Conservation (phyloP, 2,329 filamentous ascomycete genomes). For the Trichoderma oligosporum region DNA sequence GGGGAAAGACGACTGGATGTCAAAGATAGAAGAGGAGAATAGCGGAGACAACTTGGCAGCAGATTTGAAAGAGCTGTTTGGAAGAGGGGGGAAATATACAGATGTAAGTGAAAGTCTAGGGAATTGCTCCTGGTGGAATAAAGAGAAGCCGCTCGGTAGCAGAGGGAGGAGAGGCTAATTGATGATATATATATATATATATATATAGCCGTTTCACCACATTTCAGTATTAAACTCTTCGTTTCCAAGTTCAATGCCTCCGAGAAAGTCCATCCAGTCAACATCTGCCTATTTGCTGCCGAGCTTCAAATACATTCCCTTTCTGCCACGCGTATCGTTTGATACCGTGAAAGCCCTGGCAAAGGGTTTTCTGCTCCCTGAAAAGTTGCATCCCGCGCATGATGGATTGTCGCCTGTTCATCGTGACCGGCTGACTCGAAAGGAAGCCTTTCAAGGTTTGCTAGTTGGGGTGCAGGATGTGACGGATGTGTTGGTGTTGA, state of each 20-base stretch:
- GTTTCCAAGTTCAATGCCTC: slow-evolving; percentile 56
- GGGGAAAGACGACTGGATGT: slow-evolving; percentile 74
- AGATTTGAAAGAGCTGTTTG: slow-evolving; percentile 67
- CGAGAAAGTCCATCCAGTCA: slow-evolving; percentile 44
- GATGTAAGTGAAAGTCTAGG: slow-evolving; percentile 52
- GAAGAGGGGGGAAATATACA: slow-evolving; percentile 60
- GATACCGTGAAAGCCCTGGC: slow-evolving; percentile 55
- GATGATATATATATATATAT: slow-evolving; percentile 38
- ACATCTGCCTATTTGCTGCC: slow-evolving; percentile 75
- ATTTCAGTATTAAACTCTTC: slow-evolving; percentile 74
- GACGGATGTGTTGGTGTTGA: slow-evolving; percentile 68
- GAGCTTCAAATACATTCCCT: slow-evolving; percentile 74
- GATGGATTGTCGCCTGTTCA: slow-evolving; percentile 56
- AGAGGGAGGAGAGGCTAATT: background rate
- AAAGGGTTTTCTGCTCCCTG: slow-evolving; percentile 63
- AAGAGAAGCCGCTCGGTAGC: background rate
- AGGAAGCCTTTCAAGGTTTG: slow-evolving; percentile 48
- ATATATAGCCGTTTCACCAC: slow-evolving; percentile 72
- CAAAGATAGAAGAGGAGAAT: slow-evolving; percentile 79
- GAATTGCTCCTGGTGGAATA: background rate
- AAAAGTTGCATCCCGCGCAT: slow-evolving; percentile 59
- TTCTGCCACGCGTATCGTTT: slow-evolving; percentile 60
- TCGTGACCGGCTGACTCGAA: slow-evolving; percentile 48
- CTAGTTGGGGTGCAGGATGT: slow-evolving; percentile 59
- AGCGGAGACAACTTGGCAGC: slow-evolving; percentile 62